These are phyloP conservation scores for Penicillium paxilli DNA, from an alignment of 495 filamentous ascomycete species.

Conservation along the genomic window DNA sequence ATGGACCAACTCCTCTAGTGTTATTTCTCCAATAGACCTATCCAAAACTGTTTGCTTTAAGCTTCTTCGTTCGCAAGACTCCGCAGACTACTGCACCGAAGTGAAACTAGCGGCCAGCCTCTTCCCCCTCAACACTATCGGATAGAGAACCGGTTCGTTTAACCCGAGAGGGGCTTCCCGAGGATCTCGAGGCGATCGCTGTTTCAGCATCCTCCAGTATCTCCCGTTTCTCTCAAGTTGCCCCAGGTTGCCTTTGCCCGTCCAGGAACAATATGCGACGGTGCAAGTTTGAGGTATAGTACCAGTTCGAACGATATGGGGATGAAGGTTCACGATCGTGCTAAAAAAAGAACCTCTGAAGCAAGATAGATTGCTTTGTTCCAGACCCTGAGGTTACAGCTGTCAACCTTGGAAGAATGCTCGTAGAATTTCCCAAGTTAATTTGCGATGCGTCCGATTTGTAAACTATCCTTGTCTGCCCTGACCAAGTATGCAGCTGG, in stretches of 20 bases:
- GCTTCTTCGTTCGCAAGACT: conserved; percentile 10
- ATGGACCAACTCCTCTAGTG: background rate
- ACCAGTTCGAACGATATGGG: conserved; percentile 4
- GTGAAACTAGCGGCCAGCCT: conserved; percentile 13
- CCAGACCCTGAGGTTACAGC: background rate
- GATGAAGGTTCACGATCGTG: background rate
- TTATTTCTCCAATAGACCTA: background rate
- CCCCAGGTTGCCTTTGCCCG: background rate
- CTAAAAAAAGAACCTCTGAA: background rate
- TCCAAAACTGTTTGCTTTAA: conserved; percentile 4
- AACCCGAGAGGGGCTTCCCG: conserved; percentile 3
- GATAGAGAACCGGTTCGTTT: conserved; percentile 24
- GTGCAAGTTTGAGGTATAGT: conserved; percentile 14
- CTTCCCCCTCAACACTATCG: conserved; percentile 1
- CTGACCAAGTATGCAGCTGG: too few relatives aligned
- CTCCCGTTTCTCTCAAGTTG: background rate
- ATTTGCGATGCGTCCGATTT: conserved; percentile 17
- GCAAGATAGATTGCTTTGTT: background rate
- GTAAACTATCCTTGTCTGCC: conserved; percentile 13
- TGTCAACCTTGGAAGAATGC: background rate
- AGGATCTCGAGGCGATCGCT: conserved; percentile 20
- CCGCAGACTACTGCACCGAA: conserved; percentile 18
- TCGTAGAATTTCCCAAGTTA: background rate
- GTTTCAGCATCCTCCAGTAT: conserved; percentile 18
- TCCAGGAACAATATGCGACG: conserved; percentile 9